Evolutionary conservation across 1,284 basidiomycete genomes (phyloP).

Genomic region (Puccinia horiana): DNA sequence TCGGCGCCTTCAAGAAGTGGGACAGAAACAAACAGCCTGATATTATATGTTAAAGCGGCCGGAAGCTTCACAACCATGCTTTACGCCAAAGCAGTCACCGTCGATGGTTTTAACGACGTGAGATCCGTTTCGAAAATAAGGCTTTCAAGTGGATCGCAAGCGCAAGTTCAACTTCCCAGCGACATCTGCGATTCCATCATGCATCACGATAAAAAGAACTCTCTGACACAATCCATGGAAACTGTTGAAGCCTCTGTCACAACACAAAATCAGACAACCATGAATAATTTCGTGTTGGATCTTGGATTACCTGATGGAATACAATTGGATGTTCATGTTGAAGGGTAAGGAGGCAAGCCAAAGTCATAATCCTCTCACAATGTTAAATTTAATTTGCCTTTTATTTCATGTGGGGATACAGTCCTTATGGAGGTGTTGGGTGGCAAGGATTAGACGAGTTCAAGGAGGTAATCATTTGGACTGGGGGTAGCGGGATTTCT

Average conservation of each 20-base stretch:
- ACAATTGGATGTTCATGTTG: slow-evolving; percentile 22
- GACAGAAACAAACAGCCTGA: slow-evolving; percentile 15
- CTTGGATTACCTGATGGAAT: slow-evolving; percentile 15
- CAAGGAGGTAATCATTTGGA: slow-evolving; percentile 32
- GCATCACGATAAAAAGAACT: background rate
- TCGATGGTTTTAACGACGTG: slow-evolving; percentile 19
- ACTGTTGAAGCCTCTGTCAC: background rate
- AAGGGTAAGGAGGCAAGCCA: slow-evolving; percentile 13
- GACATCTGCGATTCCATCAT: slow-evolving; percentile 16
- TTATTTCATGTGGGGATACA: background rate
- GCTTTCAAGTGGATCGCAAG: background rate
- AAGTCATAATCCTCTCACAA: background rate
- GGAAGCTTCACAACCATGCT: slow-evolving; percentile 45
- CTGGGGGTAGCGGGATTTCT: slow-evolving; percentile 40
- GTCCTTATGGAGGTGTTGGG: slow-evolving; percentile 48
- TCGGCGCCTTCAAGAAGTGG: slow-evolving; percentile 19
- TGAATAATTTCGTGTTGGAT: background rate
- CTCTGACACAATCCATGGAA: background rate
- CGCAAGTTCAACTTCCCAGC: slow-evolving; percentile 21
- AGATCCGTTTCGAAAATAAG: background rate
- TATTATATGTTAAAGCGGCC: slow-evolving; percentile 44
- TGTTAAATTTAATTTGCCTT: background rate
- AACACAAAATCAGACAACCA: background rate
- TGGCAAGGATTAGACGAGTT: slow-evolving; percentile 33
- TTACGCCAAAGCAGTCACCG: slow-evolving; percentile 27